Evolutionary conservation across 2,329 filamentous ascomycete genomes (phyloP), one percentile per base, ranked within the genome.

Genomic region (Tolypocladium ovalisporum): DNA sequence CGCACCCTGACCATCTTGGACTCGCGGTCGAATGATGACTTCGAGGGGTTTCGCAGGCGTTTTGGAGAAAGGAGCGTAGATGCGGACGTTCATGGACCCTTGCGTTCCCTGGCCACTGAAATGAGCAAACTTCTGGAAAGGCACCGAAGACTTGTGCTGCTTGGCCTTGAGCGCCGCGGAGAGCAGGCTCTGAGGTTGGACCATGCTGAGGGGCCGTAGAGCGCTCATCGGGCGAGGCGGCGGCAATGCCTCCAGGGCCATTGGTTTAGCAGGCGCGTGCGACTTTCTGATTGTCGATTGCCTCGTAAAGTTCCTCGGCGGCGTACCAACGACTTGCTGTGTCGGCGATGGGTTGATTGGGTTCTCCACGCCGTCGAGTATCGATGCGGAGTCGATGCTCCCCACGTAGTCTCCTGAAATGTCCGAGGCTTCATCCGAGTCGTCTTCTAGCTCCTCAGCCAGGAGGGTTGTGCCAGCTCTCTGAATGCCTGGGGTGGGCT

Each of bases 21-120:
- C 81, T 40, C 81, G 83, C 53, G 85, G 82, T 29, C 86, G 79
- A 53, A 93, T 85, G 19, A 88, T 79, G 4, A 93, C 83, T 66
- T 92, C 87, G 52, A 86, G 82, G 0, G 87, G 83, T 62, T 84
- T 84, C 19, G 79, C 79, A 0, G 86, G 77, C 29, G 81, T 81
- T 15, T 80, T 78, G 19, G 87, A 88, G 62, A 87, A 89, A 0
- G 88, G 85, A 8, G 83, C 86, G 68, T 90, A 93, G 44, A 95
- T 88, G 57, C 87, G 87, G 60, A 94, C 80, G 63, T 83, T 84
- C 24, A 94, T 77, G 3, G 89, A 89, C 54, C 86, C 88, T 8
- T 87, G 81, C 60, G 92, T 89, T 22, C 87, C 89, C 67, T 91
- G 86, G 0, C 89, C 90, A 57, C 86, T 90, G 40, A 90, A 79